Evolutionary conservation across 2,329 filamentous ascomycete genomes (phyloP).

Genomic region (Cladorrhinum sp.): DNA sequence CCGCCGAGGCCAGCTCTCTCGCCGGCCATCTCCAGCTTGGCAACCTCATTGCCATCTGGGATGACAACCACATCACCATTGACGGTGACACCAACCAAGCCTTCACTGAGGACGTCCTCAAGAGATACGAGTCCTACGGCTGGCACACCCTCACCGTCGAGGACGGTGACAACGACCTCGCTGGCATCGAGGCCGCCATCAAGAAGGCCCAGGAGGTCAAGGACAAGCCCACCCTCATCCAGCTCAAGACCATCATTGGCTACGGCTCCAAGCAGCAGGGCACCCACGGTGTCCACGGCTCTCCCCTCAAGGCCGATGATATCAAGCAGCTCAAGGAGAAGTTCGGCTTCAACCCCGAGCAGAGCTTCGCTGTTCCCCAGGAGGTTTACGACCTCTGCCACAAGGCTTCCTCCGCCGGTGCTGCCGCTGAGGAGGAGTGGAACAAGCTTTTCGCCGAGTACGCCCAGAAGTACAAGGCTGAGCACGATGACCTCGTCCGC

Average conservation of each 20-base stretch:
- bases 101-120: conserved; percentile 94
- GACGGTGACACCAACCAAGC: conserved; percentile 94
- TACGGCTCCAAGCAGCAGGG: conserved; percentile 92
- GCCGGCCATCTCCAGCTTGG: conserved; percentile 96
- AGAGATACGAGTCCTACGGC: conserved; percentile 95
- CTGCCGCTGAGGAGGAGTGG: conserved; percentile 90
- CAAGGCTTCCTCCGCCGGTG: conserved; percentile 81
- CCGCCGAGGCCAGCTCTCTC: conserved; percentile 84
- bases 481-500: conserved; percentile 77
- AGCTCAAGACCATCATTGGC: conserved; percentile 95
- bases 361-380: conserved; percentile 91
- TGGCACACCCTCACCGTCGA: conserved; percentile 86
- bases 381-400: conserved; percentile 89
- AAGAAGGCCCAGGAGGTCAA: conserved; percentile 80
- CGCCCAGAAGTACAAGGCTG: conserved; percentile 68
- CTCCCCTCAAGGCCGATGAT: conserved; percentile 92
- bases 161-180: conserved; percentile 86
- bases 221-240: conserved; percentile 96
- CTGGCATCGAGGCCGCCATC: conserved; percentile 83
- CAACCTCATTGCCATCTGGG: conserved; percentile 95
- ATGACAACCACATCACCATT: conserved; percentile 96
- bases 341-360: conserved; percentile 93
- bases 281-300: conserved; percentile 93
- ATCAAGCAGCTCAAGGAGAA: conserved; percentile 89
- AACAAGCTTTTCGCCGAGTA: conserved; percentile 91